phyloP scores from a whole-genome alignment of 2,329 filamentous ascomycete genomes.

The Fusarium circinatum region DNA sequence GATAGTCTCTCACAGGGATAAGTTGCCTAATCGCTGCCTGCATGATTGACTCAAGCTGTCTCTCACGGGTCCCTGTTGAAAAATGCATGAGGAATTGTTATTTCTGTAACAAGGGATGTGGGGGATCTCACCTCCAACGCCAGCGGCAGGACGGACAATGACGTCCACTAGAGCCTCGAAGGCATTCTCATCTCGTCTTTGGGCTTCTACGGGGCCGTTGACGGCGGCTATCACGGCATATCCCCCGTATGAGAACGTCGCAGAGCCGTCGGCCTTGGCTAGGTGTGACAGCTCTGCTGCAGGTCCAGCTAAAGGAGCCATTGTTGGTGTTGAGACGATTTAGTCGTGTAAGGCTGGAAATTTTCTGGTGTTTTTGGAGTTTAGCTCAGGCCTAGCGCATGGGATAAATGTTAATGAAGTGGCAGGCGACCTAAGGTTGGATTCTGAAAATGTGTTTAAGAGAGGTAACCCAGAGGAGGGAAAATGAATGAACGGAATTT shows the following conservation, averaged over 20 bases:
- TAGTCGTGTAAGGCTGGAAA: conserved; percentile 23
- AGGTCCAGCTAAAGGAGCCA: conserved; percentile 60
- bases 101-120: neutral
- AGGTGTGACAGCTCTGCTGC: conserved; percentile 67
- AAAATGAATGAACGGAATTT: neutral
- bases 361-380: conserved; percentile 16
- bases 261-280: conserved; percentile 81
- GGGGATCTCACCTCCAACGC: conserved; percentile 74
- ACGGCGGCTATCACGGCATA: conserved; percentile 87
- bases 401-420: neutral
- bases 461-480: neutral
- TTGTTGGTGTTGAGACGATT: conserved; percentile 43
- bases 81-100: conserved; percentile 32
- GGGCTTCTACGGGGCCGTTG: conserved; percentile 92
- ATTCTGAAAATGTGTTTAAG: no score
- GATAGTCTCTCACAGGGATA: conserved; percentile 79
- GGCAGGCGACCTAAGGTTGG: neutral
- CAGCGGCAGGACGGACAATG: conserved; percentile 84
- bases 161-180: conserved; percentile 94
- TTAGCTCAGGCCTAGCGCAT: conserved; percentile 15
- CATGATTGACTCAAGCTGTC: conserved; percentile 83
- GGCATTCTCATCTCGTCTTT: conserved; percentile 87
- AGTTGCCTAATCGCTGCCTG: conserved; percentile 78
- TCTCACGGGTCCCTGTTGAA: conserved; percentile 72
- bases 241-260: conserved; percentile 77